Evolutionary conservation across 2,329 filamentous ascomycete species (phyloP).

Genomic region (Neonectria magnoliae): DNA sequence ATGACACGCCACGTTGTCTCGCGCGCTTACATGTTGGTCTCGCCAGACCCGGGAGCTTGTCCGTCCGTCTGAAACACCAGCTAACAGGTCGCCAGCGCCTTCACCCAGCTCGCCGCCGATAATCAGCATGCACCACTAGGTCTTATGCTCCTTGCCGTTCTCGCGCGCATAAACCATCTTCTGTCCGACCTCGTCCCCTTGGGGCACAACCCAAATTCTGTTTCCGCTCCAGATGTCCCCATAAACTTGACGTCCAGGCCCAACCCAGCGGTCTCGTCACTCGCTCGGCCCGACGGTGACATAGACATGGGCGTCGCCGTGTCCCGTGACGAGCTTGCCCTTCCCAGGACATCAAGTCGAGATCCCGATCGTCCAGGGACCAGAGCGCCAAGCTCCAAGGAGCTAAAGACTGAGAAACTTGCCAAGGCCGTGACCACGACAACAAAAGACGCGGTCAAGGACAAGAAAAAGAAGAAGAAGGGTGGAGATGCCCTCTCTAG

Average conservation of each 20-base stretch:
- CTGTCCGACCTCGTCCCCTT: slow-evolving; percentile 50
- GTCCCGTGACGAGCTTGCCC: slow-evolving; percentile 37
- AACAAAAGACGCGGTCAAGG: slow-evolving; percentile 28
- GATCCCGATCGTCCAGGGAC: neutral
- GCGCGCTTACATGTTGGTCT: slow-evolving; percentile 49
- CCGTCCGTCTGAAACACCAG: neutral
- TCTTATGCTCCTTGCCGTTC: slow-evolving; percentile 70
- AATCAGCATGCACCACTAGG: slow-evolving; percentile 78
- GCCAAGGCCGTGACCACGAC: slow-evolving; percentile 12
- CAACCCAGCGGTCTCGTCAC: neutral
- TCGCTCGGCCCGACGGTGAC: neutral
- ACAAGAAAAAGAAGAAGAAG: slow-evolving; percentile 62
- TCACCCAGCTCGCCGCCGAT: slow-evolving; percentile 76
- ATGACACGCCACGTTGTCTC: slow-evolving; percentile 46
- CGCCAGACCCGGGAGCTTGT: neutral
- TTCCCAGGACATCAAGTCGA: slow-evolving; percentile 18
- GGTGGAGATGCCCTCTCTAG: slow-evolving; percentile 76
- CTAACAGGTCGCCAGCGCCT: slow-evolving; percentile 56
- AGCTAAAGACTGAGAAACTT: neutral
- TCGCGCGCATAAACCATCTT: slow-evolving; percentile 66
- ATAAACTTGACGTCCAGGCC: neutral
- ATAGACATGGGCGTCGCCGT: slow-evolving; percentile 45
- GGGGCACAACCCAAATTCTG: slow-evolving; percentile 7
- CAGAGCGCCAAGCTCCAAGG: slow-evolving; percentile 7
- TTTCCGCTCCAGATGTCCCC: neutral